phyloP scores from a whole-genome alignment of 441 rosid genomes.

The Croton setiger region DNA sequence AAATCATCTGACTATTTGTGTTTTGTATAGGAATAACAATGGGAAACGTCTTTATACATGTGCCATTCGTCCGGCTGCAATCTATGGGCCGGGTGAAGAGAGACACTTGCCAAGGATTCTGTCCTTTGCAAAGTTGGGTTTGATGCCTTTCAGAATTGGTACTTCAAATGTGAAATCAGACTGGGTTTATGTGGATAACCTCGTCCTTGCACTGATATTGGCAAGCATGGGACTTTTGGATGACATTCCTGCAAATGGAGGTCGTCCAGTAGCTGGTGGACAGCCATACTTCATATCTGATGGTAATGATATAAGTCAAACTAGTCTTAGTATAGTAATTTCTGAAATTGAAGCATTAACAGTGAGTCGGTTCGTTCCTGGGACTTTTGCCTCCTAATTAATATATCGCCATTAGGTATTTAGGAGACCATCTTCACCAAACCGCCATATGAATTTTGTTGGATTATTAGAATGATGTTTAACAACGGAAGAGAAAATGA shows the following conservation, averaged over 20 bases:
- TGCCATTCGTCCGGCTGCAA: slow-evolving; percentile 90
- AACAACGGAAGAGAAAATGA: not conserved
- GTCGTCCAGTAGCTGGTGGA: slow-evolving; percentile 77
- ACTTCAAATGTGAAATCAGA: slow-evolving; percentile 67
- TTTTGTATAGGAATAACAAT: slow-evolving; percentile 39
- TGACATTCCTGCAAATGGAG: slow-evolving; percentile 68
- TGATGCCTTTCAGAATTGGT: slow-evolving; percentile 66
- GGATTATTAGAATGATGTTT: slow-evolving; percentile 6
- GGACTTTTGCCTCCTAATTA: not conserved
- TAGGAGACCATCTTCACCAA: not conserved
- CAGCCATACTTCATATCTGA: slow-evolving; percentile 92
- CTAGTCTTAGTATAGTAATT: not conserved
- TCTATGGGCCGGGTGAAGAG: slow-evolving; percentile 95
- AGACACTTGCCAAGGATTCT: slow-evolving; percentile 89
- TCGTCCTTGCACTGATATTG: slow-evolving; percentile 70
- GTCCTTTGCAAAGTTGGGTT: slow-evolving; percentile 65
- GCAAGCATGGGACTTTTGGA: slow-evolving; percentile 95
- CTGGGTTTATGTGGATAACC: slow-evolving; percentile 89
- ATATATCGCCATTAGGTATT: not conserved
- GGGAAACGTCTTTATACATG: slow-evolving; percentile 69
- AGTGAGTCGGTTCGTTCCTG: slow-evolving; percentile 9
- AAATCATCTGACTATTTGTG: slow-evolving; percentile 7
- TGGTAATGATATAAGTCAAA: slow-evolving; percentile 39
- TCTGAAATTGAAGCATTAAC: not conserved
- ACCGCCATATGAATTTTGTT: not conserved